Evolutionary conservation across 2,329 filamentous ascomycete species (phyloP), one percentile per base, ranked within the genome.

Genomic region (Rutstroemia sp.): DNA sequence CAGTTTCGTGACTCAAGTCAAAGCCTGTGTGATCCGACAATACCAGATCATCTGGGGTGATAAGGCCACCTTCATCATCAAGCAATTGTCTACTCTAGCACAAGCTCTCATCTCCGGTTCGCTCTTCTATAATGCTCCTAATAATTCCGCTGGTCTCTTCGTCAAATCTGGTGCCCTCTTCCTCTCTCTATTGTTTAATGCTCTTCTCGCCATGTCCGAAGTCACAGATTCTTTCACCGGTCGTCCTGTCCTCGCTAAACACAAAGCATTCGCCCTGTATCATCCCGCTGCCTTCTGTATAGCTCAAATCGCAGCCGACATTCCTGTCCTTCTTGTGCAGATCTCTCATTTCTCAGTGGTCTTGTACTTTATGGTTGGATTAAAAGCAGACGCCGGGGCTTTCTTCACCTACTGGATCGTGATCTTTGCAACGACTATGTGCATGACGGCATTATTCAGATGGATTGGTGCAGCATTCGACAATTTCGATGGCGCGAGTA

Each of bases 31-130:
- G 14, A 69, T 67, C 19, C 77, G 85, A 4, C 83, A 87, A 60
- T 87, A 86, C 59, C 81, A 86, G 61, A 82, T 87, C 27, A 64
- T 87, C 1, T 80, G 78, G 75, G 83, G 83, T 42, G 83, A 87
- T 68, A 84, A 83, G 61, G 74, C 78, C 0, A 83, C 81, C 0
- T 81, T 86, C 41, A 61, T 83, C 59, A 82, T 86, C 70, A 85
- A 84, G 65, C 82, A 86, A 61, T 69, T 74, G 5, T 76, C 78
- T 0, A 83, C 79, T 1, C 64, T 87, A 7, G 63, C 75, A 0
- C 81, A 86, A 63, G 82, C 84, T 0, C 69, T 88, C 5, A 79
- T 88, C 57, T 75, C 78, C 1, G 84, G 84, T 6, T 87, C 83
- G 0, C 74, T 88, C 3, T 88, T 88, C 70, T 88, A 87, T 70